Conservation (phyloP, 306 rosid species). For the Acacia acuminata region DNA sequence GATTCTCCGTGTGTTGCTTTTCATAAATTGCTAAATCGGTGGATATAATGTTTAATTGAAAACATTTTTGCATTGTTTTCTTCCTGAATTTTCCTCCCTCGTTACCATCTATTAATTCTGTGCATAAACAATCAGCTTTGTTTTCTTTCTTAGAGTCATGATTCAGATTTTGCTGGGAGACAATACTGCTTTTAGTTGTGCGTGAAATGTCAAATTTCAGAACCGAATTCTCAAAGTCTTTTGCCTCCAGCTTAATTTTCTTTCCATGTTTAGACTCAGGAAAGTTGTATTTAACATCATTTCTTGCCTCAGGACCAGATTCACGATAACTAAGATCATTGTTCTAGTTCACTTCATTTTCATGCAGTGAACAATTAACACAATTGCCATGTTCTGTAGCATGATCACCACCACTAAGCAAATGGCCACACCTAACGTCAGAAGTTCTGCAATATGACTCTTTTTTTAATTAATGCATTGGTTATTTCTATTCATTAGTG, state of each 20-base stretch:
- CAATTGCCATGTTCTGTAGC: conserved; percentile 34
- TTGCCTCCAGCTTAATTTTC: conserved; percentile 39
- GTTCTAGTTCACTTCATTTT: conserved; percentile 37
- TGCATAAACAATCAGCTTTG: conserved; percentile 28
- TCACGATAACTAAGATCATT: conserved; percentile 40
- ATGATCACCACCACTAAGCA: conserved; percentile 34
- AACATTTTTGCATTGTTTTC: no score
- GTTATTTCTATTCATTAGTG: no score
- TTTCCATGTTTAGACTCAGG: conserved; percentile 39
- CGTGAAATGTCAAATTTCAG: conserved; percentile 39
- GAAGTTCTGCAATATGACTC: no score
- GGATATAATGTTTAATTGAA: no score
- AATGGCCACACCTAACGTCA: conserved; percentile 40
- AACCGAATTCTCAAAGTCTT: conserved; percentile 44
- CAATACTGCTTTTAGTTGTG: conserved; percentile 36
- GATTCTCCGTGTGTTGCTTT: no score
- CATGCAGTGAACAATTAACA: conserved; percentile 36
- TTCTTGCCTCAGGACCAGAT: conserved; percentile 34
- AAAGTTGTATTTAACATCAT: conserved; percentile 35
- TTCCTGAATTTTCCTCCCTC: no score
- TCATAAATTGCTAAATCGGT: no score
- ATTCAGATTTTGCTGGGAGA: conserved; percentile 37
- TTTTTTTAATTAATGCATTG: no score
- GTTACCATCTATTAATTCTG: conserved; percentile 44
- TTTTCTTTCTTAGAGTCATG: conserved; percentile 44